Evolutionary conservation across 306 rosid genomes (phyloP).

Genomic region (Fragaria vesca): DNA sequence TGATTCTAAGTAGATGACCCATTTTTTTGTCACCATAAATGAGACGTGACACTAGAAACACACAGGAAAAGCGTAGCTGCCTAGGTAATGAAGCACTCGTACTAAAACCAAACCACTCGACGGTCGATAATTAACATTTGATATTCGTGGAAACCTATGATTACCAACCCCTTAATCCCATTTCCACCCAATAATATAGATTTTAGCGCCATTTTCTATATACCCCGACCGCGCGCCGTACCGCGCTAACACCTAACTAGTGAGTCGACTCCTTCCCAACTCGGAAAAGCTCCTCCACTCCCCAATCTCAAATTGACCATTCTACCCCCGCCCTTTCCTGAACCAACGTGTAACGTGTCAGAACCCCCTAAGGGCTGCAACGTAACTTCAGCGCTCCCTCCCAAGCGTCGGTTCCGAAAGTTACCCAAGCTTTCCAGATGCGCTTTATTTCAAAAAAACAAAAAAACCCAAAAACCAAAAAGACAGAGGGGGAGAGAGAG

Average conservation of each 20-base stretch:
- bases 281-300: neutral
- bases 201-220: neutral
- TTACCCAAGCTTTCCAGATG: slow-evolving; percentile 23
- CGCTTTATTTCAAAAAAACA: slow-evolving; percentile 19
- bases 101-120: neutral
- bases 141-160: neutral
- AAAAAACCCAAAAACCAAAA: too few species aligned
- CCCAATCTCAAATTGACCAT: slow-evolving; percentile 17
- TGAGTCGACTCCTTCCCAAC: neutral
- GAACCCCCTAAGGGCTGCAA: neutral
- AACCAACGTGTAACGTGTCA: neutral
- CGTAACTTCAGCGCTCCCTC: slow-evolving; percentile 23
- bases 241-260: neutral
- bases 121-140: neutral
- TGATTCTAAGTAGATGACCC: too few species aligned
- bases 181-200: neutral
- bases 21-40: neutral
- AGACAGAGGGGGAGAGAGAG: neutral
- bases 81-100: neutral
- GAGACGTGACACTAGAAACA: neutral
- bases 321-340: slow-evolving; percentile 11
- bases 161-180: neutral
- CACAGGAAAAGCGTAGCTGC: neutral
- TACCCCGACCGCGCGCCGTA: neutral
- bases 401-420: slow-evolving; percentile 41